A percentile compares a stretch with the other conserved stretches of the same genome.
Evolutionary conservation across 2,329 filamentous ascomycete genomes (phyloP).

Genomic region (Trichoderma sp.): DNA sequence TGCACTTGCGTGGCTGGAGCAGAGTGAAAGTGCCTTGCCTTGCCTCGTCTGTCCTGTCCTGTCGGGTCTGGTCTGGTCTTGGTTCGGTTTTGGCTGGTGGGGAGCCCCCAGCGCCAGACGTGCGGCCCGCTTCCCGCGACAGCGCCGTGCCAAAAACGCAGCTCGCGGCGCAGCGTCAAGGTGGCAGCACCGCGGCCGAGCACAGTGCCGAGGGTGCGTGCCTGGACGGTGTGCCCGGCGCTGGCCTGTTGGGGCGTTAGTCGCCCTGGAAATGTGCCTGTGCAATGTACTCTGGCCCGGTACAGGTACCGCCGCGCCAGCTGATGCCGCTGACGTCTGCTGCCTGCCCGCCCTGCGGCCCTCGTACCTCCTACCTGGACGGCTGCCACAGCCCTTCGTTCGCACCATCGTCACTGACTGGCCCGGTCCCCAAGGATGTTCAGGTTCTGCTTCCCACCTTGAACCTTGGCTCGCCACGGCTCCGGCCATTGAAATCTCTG

Average conservation of each 20-base stretch:
- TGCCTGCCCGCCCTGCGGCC: too few relatives aligned
- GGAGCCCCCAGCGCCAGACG: neutral
- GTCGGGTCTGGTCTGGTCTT: too few relatives aligned
- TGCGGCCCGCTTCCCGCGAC: slow-evolving; percentile 5
- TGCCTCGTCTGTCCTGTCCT: too few relatives aligned
- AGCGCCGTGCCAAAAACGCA: neutral
- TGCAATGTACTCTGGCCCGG: too few relatives aligned
- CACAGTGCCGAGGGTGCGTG: too few relatives aligned
- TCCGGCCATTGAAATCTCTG: slow-evolving; percentile 28
- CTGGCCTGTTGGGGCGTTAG: too few relatives aligned
- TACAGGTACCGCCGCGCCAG: too few relatives aligned
- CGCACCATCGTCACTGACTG: neutral
- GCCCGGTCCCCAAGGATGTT: neutral
- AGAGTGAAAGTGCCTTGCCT: slow-evolving; percentile 1
- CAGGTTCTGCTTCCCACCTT: neutral
- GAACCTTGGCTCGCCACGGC: slow-evolving; percentile 5
- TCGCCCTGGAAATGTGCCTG: too few relatives aligned
- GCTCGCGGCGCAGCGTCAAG: too few relatives aligned
- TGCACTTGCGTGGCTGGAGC: neutral
- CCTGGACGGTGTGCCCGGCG: too few relatives aligned
- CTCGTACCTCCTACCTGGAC: slow-evolving; percentile 1
- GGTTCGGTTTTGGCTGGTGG: neutral
- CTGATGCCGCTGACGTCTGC: too few relatives aligned
- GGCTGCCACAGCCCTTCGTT: neutral
- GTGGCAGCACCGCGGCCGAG: too few relatives aligned